Base-by-base conservation (phyloP, 768 basidiomycete species). In the Clitopilus hobsonii region DNA sequence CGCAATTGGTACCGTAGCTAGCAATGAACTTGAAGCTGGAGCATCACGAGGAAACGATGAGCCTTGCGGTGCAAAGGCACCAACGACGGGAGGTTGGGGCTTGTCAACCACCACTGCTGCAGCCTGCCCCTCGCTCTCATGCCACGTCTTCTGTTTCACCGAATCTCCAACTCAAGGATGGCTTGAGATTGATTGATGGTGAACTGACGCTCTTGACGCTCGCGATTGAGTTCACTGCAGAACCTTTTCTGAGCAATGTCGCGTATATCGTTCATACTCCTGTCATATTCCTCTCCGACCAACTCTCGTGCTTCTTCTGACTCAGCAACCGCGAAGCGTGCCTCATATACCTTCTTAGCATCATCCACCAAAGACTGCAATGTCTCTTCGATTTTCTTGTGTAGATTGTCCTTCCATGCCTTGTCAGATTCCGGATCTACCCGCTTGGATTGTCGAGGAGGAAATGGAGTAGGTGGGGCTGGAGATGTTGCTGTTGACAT, bases 331-430 rank as follows among this genome's bases (percentile, higher is more conserved):
- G 74, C 73, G 13, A 89, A 70, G 63, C 82, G 77, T 14, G 70
- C 67, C 29, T 82, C 74, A 30, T 82, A 67, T 55, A 80, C 82
- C 55, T 81, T 76, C 68, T 84, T 84, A n/a, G 88, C 82, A 56
- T 86, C 86, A 53, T 84, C 77, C 56, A 87, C 64, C 71, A 80
- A 74, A 26, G 62, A 54, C 49, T 65, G 53, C 20, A 76, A 63
- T 6, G 69, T 70, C 1, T 73, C 71, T 59, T 83, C 80, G 61
- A 90, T 87, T 61, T 74, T 72, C 27, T 57, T 61, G 62, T 64
- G 71, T 60, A 82, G 69, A 1, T 61, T 54, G 28, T 60, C 64
- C 63, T 83, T 85, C 83, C 84, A 85, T 56, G 72, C 68, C 1
- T 79, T 76, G 67, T 82, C 77, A 2, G 81, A 83, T 60, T 84